Evolutionary conservation across 148 eudicot species (phyloP).

Genomic region (Dysphania ambrosioides): DNA sequence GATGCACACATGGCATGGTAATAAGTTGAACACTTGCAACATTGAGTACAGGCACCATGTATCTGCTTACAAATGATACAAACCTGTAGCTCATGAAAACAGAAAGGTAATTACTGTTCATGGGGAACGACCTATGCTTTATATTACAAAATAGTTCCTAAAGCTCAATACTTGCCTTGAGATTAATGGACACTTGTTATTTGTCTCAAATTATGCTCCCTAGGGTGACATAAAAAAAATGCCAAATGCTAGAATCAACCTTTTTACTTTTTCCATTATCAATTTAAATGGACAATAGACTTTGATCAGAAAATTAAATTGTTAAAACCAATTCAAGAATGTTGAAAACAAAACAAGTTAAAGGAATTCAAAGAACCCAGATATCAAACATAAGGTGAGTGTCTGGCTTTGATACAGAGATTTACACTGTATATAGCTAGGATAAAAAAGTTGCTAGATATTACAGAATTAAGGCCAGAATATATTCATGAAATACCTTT

Average conservation of each 20-base stretch:
- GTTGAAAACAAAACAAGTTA: too few species aligned
- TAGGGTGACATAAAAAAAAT: background rate
- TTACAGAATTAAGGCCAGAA: background rate
- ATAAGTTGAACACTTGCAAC: slow-evolving; percentile 93
- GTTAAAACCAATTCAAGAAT: background rate
- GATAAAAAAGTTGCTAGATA: background rate
- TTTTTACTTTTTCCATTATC: background rate
- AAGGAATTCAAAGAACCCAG: too few species aligned
- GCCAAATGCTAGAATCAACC: background rate
- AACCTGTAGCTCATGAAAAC: slow-evolving; percentile 48
- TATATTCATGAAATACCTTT: slow-evolving; percentile 48
- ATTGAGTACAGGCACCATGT: slow-evolving; percentile 98
- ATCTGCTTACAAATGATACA: slow-evolving; percentile 97
- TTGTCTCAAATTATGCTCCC: background rate
- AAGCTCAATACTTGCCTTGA: background rate
- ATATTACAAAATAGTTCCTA: too few species aligned
- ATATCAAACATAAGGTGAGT: background rate
- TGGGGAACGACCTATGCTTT: background rate
- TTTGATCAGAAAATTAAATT: background rate
- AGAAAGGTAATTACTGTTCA: slow-evolving; percentile 5
- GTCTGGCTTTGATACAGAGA: background rate
- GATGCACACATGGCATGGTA: slow-evolving; percentile 99
- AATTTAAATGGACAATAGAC: background rate
- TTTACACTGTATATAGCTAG: background rate
- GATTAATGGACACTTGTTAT: background rate